Evolutionary conservation across 1,139 yeast genomes (phyloP), one percentile per base, ranked within the genome.

Genomic region (Nakaseomyces glabratus): DNA sequence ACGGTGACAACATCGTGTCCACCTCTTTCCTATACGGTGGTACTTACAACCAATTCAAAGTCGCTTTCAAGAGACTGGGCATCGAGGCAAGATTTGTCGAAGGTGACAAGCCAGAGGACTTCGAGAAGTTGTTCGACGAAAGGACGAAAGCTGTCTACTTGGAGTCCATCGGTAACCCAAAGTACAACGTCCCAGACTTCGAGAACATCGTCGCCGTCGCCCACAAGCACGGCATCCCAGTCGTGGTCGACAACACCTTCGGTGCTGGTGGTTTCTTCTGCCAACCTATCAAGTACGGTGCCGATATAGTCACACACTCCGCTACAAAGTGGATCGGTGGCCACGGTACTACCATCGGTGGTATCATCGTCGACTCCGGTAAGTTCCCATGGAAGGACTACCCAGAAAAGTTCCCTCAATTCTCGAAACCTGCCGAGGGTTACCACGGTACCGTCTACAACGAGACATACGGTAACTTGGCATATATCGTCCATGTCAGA

Each of bases 311-410:
- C 21, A 68, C 71, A 17, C 95, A 88, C 62, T 86, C 96, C 38
- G 95, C 96, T 37, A 90, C 97, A 38, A 90, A 90, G 63, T 90
- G 96, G 95, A 86, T 90, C 49, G 95, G 95, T 47, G 98, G 96
- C 42, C 97, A 88, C 58, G 97, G 97, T 56, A 86, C 86, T 41
- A 82, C 96, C 35, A 78, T 90, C 60, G 96, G 84, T 35, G 98
- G 98, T 66, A 84, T 79, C 36, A 70, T 90, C 46, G 71, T 90
- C 36, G 96, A 82, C 60, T 73, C 86, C 28, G 96, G 96, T 49
- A 84, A 80, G 42, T 90, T 90, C 70, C 93, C 90, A 51, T 90
- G 95, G 90, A 67, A 71, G 42, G 72, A 84, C 45, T 73, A 82
- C 64, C 93, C 93, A 34, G 77, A 78, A 56, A 82, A 79, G 61